These are phyloP conservation scores for Hanseniaspora taiwanica DNA, from an alignment of 805 yeast genomes.

Conservation along the genomic window DNA sequence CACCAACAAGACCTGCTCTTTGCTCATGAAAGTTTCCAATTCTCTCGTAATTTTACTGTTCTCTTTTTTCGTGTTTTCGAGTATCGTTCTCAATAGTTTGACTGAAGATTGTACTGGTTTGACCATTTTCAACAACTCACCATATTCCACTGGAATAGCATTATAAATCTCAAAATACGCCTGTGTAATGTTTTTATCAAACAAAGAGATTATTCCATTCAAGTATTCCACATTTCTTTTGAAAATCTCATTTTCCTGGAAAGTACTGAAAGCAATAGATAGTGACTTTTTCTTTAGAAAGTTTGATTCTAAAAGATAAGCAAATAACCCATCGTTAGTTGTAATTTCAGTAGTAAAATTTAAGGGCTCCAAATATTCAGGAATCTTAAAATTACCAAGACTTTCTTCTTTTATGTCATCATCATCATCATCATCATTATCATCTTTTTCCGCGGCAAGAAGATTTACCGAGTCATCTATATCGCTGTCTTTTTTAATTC, in stretches of 20 bases:
- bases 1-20: neutral
- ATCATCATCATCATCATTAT: too few relatives aligned
- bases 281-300: too few relatives aligned
- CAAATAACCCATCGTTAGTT: too few relatives aligned
- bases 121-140: neutral
- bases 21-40: neutral
- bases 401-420: too few relatives aligned
- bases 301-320: too few relatives aligned
- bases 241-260: neutral
- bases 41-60: neutral
- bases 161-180: neutral
- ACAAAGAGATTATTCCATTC: neutral
- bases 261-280: neutral
- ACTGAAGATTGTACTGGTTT: neutral
- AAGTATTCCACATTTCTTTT: neutral
- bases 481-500: too few relatives aligned
- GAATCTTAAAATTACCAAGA: too few relatives aligned
- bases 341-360: too few relatives aligned
- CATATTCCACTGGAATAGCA: neutral
- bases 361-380: too few relatives aligned
- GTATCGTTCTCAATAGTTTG: neutral
- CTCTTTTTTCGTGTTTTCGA: neutral
- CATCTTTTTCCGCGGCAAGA: too few relatives aligned
- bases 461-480: too few relatives aligned
- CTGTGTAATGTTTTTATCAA: neutral